A percentile compares a stretch with the other conserved stretches of the same genome.
Conservation (phyloP, 371 early-diverging fungal species). For the Mortierella sp. region DNA sequence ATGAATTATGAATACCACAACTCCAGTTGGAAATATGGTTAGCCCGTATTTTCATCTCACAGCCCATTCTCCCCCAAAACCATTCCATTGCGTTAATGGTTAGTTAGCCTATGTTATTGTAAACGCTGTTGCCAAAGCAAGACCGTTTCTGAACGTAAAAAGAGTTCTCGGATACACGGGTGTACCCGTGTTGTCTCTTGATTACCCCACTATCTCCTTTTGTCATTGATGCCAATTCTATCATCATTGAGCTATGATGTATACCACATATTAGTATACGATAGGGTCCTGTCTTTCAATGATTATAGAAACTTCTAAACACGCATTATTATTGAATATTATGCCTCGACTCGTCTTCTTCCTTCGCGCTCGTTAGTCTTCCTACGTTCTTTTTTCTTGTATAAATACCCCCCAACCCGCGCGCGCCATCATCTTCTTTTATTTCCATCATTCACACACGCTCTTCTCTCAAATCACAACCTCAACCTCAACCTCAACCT, state of each 20-base stretch:
- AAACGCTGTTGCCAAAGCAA: too few species aligned
- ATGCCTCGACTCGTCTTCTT: neutral
- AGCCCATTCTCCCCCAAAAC: too few species aligned
- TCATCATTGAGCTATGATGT: too few species aligned
- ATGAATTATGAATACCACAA: too few species aligned
- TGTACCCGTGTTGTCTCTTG: too few species aligned
- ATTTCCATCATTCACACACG: neutral
- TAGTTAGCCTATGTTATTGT: too few species aligned
- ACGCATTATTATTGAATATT: neutral
- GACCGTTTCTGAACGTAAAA: neutral
- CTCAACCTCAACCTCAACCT: neutral
- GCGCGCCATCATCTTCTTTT: neutral
- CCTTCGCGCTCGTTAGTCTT: conserved; percentile 2
- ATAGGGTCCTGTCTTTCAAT: neutral
- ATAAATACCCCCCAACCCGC: neutral
- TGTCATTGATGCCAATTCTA: too few species aligned
- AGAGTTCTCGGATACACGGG: neutral
- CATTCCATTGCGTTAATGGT: too few species aligned
- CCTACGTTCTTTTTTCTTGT: neutral
- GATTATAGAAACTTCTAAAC: neutral
- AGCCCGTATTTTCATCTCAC: too few species aligned
- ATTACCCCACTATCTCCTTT: too few species aligned
- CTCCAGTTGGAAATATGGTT: too few species aligned
- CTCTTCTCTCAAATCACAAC: neutral
- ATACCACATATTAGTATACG: too few species aligned